These are phyloP conservation scores for Ophiostoma australiae DNA, from an alignment of 2,329 filamentous ascomycete genomes.

Conservation along the genomic window DNA sequence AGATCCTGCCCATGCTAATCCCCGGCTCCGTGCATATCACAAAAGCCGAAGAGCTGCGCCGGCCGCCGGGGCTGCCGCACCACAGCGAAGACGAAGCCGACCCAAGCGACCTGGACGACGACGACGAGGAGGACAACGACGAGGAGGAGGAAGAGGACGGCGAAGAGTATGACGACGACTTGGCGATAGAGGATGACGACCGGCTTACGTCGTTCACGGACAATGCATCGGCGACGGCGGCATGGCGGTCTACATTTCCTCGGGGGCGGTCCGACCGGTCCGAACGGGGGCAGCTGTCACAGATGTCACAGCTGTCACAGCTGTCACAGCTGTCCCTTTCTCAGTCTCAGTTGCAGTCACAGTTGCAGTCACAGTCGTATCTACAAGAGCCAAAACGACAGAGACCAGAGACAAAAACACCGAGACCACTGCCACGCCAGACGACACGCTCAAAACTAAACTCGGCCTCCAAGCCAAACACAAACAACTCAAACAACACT, in stretches of 20 bases:
- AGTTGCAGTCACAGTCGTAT: background rate
- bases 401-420: background rate
- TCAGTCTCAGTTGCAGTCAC: background rate
- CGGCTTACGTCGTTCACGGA: background rate
- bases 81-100: conserved; percentile 15
- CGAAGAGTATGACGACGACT: background rate
- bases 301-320: background rate
- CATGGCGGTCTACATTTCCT: background rate
- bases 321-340: background rate
- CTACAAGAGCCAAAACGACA: background rate
- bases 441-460: background rate
- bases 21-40: conserved; percentile 55
- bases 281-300: background rate
- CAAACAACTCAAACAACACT: background rate
- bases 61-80: background rate
- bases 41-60: conserved; percentile 37
- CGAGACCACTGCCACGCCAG: background rate
- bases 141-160: conserved; percentile 19
- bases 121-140: conserved; percentile 36
- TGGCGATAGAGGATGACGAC: background rate
- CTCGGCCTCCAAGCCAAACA: background rate
- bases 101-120: conserved; percentile 37
- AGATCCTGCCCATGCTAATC: conserved; percentile 56
- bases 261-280: background rate
- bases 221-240: background rate